Base-by-base conservation (phyloP, 1,139 yeast genomes). In the Lodderomyces jiufengensis region DNA sequence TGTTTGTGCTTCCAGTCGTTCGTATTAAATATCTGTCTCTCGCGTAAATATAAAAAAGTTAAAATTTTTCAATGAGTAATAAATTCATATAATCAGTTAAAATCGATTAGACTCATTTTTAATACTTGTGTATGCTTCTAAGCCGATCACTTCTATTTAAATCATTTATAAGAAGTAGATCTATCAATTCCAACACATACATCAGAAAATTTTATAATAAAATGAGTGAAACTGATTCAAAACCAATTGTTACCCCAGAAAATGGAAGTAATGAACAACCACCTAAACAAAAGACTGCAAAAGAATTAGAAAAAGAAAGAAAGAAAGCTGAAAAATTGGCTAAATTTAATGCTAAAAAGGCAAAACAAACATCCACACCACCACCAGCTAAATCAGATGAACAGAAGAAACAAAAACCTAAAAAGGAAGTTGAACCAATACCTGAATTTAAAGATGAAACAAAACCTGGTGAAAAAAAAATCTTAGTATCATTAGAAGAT, bases 241-340 rank as follows among this genome's bases (percentile, higher is more conserved):
- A 38, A 29, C 38, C 36, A 24, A 37, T 15, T 20, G 38, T 33
- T 20, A 15, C 34, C 4, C 33, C 40, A 10, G 27, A 35, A 24
- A 42, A 40, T 14, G 39, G 39, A 23, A 36, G 39, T 18, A 42
- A 48, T 4, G 40, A 24, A 12, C 23, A 31, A 11, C 25, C 15
- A 30, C 55, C 60, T 35, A 62, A 55, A 44, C 65, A 49, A 33
- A 83, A 82, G 62, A 76, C 86, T 25, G 80, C 83, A 41, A 84
- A 83, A 57, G 86, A 83, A 59, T 64, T 90, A 39, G 97, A 90
- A 61, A 90, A 88, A 59, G 98, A 92, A 66, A 80, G 83, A 55
- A 90, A 90, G 71, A 90, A 90, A 76, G 97, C 97, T 37, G 98
- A 92, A 68, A 92, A 92, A 61, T 68, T 88, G 55, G 95, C 97